Percentiles rank a stretch among this genome's conserved stretches.
phyloP scores from a whole-genome alignment of 257 asterid genomes.

The Mitragyna speciosa region DNA sequence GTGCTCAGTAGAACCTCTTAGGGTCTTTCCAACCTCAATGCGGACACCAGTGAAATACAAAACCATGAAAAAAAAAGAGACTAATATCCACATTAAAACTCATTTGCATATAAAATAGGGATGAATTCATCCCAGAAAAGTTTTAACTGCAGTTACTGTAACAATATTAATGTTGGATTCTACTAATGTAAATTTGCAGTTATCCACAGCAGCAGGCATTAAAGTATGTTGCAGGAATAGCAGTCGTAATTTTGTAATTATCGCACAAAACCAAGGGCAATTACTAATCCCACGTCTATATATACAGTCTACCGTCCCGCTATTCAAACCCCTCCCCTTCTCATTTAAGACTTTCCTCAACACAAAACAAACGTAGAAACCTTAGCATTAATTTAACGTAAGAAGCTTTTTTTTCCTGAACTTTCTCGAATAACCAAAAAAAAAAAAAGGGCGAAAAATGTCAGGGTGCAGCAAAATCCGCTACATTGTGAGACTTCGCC shows the following conservation, averaged over 20 bases:
- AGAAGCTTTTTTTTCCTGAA: background rate
- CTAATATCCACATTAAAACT: background rate
- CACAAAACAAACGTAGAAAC: background rate
- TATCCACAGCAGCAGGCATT: background rate
- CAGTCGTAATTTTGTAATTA: conserved; percentile 35
- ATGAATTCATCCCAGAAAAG: background rate
- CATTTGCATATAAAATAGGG: background rate
- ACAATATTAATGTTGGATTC: background rate
- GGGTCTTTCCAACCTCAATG: background rate
- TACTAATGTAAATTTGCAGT: background rate
- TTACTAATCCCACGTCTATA: conserved; percentile 22
- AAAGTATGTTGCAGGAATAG: background rate
- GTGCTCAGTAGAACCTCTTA: too few relatives aligned
- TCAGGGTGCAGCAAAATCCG: conserved; percentile 47
- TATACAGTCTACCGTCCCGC: conserved; percentile 16
- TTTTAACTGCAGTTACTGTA: background rate
- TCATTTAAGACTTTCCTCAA: conserved; percentile 4
- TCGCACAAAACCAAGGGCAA: conserved; percentile 11
- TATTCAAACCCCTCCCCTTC: conserved; percentile 23
- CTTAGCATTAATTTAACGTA: background rate
- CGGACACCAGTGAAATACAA: background rate
- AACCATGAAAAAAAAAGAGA: too few relatives aligned
- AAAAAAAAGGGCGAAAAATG: conserved; percentile 16
- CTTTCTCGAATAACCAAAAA: background rate
- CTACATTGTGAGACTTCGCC: conserved; percentile 51